Percentiles rank a stretch among this genome's conserved stretches.
phyloP scores from a whole-genome alignment of 495 filamentous ascomycete genomes.

The Lophiotrema nucula region DNA sequence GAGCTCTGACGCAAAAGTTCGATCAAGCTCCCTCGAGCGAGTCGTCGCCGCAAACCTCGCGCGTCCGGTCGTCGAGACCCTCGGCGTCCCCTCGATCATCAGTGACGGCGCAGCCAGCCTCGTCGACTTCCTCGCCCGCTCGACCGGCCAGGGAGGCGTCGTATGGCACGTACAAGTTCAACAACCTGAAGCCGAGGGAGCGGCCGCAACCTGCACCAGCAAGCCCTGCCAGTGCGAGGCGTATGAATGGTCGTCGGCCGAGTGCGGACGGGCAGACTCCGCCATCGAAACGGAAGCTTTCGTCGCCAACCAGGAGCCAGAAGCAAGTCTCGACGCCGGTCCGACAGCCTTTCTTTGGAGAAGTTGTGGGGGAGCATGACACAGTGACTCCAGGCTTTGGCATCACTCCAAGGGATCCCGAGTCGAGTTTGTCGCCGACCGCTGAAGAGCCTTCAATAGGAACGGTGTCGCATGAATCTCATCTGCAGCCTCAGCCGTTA shows the following conservation, averaged over 20 bases:
- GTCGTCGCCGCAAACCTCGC: conserved; percentile 6
- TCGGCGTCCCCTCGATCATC: conserved; percentile 14
- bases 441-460: conserved; percentile 3
- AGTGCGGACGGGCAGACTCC: conserved; percentile 12
- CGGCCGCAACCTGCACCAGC: conserved; percentile 31
- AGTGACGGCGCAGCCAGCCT: neutral
- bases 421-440: neutral
- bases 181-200: conserved; percentile 32
- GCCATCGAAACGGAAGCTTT: conserved; percentile 10
- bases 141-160: conserved; percentile 23
- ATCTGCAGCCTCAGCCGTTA: neutral
- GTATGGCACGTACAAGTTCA: conserved; percentile 33
- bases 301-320: conserved; percentile 8
- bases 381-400: conserved; percentile 24
- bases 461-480: neutral
- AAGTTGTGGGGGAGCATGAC: conserved; percentile 30
- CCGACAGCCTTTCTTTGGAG: conserved; percentile 32
- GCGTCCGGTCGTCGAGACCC: conserved; percentile 13
- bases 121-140: conserved; percentile 19
- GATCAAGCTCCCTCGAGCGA: conserved; percentile 21
- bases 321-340: neutral
- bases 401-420: conserved; percentile 15
- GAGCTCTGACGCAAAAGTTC: conserved; percentile 28
- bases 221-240: conserved; percentile 10
- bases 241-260: conserved; percentile 3